Evolutionary conservation across 1,284 basidiomycete species (phyloP), one percentile per base, ranked within the genome.

Genomic region (Heterobasidion annosum): DNA sequence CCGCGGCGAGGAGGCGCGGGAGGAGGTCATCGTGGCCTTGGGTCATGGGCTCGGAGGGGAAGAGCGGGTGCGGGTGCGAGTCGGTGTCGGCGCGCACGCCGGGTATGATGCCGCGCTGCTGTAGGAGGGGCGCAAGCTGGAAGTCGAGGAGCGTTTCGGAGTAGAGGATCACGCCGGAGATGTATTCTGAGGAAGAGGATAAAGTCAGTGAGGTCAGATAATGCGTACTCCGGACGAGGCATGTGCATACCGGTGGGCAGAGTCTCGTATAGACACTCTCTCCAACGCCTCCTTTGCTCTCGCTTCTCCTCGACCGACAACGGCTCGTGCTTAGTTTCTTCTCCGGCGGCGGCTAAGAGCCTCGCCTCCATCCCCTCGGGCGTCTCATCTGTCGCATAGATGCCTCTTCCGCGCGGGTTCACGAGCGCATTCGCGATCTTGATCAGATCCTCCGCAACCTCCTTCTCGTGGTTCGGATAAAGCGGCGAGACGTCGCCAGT

Each of bases 351-450:
- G 48, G 70, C 68, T n/a, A 67, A 60, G 5, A 80, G 63, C 19
- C 73, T 66, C 1, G 67, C 69, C 37, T 70, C 71, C 48, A 78
- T 73, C 16, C 63, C 71, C 42, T 76, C 70, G 16, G 75, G 72
- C 12, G 74, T 69, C 59, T 80, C 77, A 58, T 79, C 78, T 8
- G 78, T 78, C 10, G 78, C 78, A 52, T 79, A 79, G 44, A 79
- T 75, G 10, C 77, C 79, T 62, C 73, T 77, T 18, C 76, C 77
- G 35, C 70, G 70, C 34, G 74, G 73, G 59, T 71, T 66, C 2
- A 79, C 76, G 34, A 79, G 62, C 7, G 72, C 69, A 35, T 67
- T 65, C 8, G 76, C 75, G 4, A 69, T 74, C 13, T 63, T 61
- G 42, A 77, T 74, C 54, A 79, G 63, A 53, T 73, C 70, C 50